Evolutionary conservation across 768 basidiomycete genomes (phyloP).

Genomic region (Coprinopsis cinerea): DNA sequence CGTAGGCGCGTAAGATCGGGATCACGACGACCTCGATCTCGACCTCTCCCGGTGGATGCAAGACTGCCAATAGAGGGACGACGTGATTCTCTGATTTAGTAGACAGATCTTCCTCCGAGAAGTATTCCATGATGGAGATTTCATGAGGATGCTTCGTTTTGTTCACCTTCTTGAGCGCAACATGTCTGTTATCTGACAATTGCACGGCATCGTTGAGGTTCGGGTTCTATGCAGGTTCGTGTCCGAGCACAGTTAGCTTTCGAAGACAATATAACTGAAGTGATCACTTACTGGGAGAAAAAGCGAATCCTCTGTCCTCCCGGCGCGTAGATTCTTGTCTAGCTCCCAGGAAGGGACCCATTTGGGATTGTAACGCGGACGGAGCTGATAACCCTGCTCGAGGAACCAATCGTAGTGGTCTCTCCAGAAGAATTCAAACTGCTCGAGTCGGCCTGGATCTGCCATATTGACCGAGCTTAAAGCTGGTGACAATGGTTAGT

Average conservation of each 20-base stretch:
- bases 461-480: too few relatives aligned
- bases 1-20: too few relatives aligned
- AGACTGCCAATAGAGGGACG: too few relatives aligned
- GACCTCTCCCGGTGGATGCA: too few relatives aligned
- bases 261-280: not conserved
- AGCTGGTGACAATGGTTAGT: too few relatives aligned
- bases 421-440: conserved; percentile 1
- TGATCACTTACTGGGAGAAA: not conserved
- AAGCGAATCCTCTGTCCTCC: not conserved
- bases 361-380: conserved; percentile 4
- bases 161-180: not conserved
- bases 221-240: not conserved
- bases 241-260: not conserved
- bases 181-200: not conserved
- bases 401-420: conserved; percentile 1
- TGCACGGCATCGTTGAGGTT: not conserved
- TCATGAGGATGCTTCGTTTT: not conserved
- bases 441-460: too few relatives aligned
- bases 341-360: conserved; percentile 9
- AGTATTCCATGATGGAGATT: not conserved
- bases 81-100: too few relatives aligned
- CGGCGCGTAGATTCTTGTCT: not conserved
- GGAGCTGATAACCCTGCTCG: conserved; percentile 7
- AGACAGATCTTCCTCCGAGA: not conserved
- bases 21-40: too few relatives aligned